phyloP scores from a whole-genome alignment of 2,329 filamentous ascomycete genomes.

The Aspergillus pseudotamarii region DNA sequence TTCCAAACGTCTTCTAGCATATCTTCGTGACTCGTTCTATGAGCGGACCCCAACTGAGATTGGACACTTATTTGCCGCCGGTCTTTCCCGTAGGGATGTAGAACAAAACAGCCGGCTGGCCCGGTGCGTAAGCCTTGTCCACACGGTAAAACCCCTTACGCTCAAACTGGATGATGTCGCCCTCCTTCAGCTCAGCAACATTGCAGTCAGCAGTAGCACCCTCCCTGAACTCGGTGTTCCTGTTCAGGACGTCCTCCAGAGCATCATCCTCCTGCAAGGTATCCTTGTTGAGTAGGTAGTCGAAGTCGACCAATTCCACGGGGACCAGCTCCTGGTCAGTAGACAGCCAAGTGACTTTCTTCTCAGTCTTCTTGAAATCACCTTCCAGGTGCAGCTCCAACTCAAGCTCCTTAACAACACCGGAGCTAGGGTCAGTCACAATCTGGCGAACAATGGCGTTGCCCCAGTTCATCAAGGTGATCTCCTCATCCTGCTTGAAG shows the following conservation, averaged over 20 bases:
- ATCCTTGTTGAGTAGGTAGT: slow-evolving; percentile 94
- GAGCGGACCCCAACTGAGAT: not conserved
- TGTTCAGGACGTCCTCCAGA: slow-evolving; percentile 80
- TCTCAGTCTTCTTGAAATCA: slow-evolving; percentile 92
- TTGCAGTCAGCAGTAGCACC: slow-evolving; percentile 80
- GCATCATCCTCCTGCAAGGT: slow-evolving; percentile 86
- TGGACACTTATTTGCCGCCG: slow-evolving; percentile 30
- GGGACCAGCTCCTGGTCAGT: slow-evolving; percentile 75
- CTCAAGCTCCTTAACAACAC: slow-evolving; percentile 69
- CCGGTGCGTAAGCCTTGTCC: slow-evolving; percentile 65
- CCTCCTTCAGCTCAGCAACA: slow-evolving; percentile 74
- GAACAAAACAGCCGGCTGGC: slow-evolving; percentile 66
- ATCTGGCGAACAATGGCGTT: slow-evolving; percentile 55
- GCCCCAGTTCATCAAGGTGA: slow-evolving; percentile 97
- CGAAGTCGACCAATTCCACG: slow-evolving; percentile 89
- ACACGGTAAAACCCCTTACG: slow-evolving; percentile 89
- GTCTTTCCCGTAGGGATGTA: slow-evolving; percentile 69
- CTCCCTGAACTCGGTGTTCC: slow-evolving; percentile 72
- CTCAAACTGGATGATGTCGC: slow-evolving; percentile 94
- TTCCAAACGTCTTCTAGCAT: not conserved
- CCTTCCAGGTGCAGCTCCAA: slow-evolving; percentile 88
- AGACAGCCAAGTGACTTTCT: slow-evolving; percentile 95
- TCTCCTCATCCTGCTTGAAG: slow-evolving; percentile 84
- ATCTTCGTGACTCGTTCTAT: not conserved
- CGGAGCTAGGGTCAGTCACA: slow-evolving; percentile 50